Percentiles rank a stretch among this genome's conserved stretches.
Evolutionary conservation across 2,329 filamentous ascomycete species (phyloP).

Genomic region (Ophiostoma himal-ulmi): DNA sequence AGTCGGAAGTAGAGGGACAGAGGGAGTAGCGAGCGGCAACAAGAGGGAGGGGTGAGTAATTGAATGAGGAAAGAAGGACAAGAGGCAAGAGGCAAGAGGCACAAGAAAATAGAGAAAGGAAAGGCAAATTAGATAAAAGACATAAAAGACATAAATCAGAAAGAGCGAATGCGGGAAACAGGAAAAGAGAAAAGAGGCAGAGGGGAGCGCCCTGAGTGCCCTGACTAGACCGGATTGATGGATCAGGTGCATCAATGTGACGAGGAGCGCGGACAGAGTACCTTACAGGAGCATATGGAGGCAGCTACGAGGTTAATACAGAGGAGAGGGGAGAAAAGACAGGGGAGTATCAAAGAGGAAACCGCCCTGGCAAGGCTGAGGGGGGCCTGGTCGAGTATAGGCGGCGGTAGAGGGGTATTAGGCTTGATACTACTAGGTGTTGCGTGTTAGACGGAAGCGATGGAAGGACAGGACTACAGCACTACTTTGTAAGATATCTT

Average conservation of each 20-base stretch:
- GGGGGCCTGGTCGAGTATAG: neutral
- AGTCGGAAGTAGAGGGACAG: constrained; percentile 1
- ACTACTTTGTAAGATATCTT: too few relatives aligned
- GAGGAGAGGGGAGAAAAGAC: neutral
- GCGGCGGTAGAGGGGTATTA: constrained; percentile 2
- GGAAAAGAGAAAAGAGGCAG: neutral
- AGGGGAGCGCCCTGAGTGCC: constrained; percentile 12
- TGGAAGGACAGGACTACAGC: neutral
- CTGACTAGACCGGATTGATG: constrained; percentile 14
- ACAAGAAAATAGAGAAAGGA: neutral
- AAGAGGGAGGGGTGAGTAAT: constrained; percentile 1
- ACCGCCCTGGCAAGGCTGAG: constrained; percentile 14
- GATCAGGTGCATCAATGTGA: constrained; percentile 14
- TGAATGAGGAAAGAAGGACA: neutral
- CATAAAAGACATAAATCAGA: neutral
- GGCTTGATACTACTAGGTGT: neutral
- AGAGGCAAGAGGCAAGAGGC: too few relatives aligned
- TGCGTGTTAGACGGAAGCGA: neutral
- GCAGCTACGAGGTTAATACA: neutral
- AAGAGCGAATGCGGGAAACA: neutral
- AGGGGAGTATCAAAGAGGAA: neutral
- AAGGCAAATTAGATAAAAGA: neutral
- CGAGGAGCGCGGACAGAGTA: neutral
- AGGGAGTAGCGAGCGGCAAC: constrained; percentile 2
- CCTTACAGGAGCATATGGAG: constrained; percentile 6